Base-by-base conservation (phyloP, 768 basidiomycete genomes). In the Trichaptum fuscoviolaceum region DNA sequence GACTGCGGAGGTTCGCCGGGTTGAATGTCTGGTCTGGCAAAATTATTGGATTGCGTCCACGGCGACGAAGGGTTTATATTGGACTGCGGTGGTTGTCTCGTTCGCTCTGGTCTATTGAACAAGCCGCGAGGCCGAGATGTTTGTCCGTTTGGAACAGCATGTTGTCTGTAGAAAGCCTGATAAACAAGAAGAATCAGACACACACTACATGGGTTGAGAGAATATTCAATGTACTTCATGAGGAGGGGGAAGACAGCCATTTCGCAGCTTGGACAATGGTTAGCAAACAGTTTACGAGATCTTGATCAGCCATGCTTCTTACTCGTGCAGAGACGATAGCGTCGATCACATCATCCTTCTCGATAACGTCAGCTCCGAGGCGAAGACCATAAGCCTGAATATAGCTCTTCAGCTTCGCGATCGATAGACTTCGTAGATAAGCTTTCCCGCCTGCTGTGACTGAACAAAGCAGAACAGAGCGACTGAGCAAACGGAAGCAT, bases 321-420 rank as follows among this genome's bases (percentile, higher is more conserved):
- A 91, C 91, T 72, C 72, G 75, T 57, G 75, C 76, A 26, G 74
- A 74, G 1, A 91, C 59, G 60, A 90, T 83, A 57, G 80, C 84
- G 63, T 91, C 88, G 52, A 93, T 85, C 59, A 93, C 77, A 73
- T 93, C 91, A 63, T 90, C 87, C 75, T 93, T 93, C 74, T 93
- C 92, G 17, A 71, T 23, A 18, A 92, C 80, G 1, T 87, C 84
- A 62, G 84, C 82, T 65, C 81, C 83, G 20, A 84, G 81, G 64
- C 80, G 77, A 69, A 93, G 89, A 65, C 86, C 84, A 69, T 93
- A 93, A 6, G 87, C 88, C 64, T 79, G 82, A 26, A 87, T 81
- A 71, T 93, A 93, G 62, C 83, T 86, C 79, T 85, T 87, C 62
- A 93, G 79, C 70, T 84, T 89, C 59, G 83, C 75, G 57, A 92